A percentile compares a stretch with the other conserved stretches of the same genome.
Conservation (phyloP, 306 rosid species). For the Styphnolobium japonicum region DNA sequence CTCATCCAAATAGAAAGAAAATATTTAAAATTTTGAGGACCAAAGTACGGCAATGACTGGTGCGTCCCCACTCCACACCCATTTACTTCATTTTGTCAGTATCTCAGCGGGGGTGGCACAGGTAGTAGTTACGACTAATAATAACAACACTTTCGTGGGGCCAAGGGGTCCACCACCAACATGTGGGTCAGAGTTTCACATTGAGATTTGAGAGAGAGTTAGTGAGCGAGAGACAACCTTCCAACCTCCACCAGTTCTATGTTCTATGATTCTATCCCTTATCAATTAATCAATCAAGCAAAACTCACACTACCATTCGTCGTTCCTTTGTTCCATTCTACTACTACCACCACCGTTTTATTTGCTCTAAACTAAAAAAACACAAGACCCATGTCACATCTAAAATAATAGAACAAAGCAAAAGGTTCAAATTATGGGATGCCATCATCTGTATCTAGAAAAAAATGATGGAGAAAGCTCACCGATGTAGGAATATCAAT, state of each 20-base stretch:
- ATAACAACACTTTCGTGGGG: conserved; percentile 2
- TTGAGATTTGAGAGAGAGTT: neutral
- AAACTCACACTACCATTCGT: neutral
- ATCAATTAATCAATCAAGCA: neutral
- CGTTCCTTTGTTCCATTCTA: neutral
- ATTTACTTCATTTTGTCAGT: conserved; percentile 30
- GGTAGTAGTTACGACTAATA: conserved; percentile 30
- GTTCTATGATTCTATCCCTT: neutral
- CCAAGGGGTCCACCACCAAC: conserved; percentile 28
- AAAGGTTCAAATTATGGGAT: conserved; percentile 1
- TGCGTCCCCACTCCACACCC: conserved; percentile 27
- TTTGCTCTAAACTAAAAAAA: neutral
- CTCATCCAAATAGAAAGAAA: neutral
- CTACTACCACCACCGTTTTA: neutral
- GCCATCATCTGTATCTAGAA: neutral
- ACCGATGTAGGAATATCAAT: neutral
- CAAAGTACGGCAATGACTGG: conserved; percentile 13
- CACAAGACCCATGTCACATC: conserved; percentile 20
- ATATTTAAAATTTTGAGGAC: neutral
- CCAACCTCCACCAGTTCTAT: conserved; percentile 5
- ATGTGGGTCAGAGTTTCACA: conserved; percentile 12
- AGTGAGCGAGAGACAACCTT: neutral
- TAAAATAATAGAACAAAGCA: neutral
- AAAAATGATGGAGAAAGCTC: neutral
- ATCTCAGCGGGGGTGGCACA: conserved; percentile 1